Evolutionary conservation across 352 stramenopile species (phyloP), one percentile per base, ranked within the genome.

Genomic region (Globisporangium recalcitrans): DNA sequence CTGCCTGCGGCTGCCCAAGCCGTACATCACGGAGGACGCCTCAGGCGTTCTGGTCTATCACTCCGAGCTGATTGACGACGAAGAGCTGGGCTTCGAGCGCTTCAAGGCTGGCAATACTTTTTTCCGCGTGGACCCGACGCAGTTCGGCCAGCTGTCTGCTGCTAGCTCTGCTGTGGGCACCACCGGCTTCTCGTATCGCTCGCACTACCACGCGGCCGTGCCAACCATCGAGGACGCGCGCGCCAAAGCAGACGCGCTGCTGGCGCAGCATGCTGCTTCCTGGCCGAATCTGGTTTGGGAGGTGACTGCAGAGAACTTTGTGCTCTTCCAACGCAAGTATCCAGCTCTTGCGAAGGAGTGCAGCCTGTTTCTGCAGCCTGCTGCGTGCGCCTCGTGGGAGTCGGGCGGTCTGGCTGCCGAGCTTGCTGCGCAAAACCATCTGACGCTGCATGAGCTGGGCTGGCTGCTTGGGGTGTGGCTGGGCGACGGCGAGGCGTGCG

Each of bases 1-100:
- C 53, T 59, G 53, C 53, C 53, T 59, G 34, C 53, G 53, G 53
- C 19, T 59, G 53, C 53, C 53, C 22, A 59, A 59, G 53, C 53
- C 53, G 53, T 49, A 49, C 34, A 24, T 59, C 53, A 34, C 22
- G 10, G 53, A 59, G 22, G 53, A 49, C 32, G 34, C 53, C 34
- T 55, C 49, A 38, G 49, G 49, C 26, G 49, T 55, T 55, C 27
- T 55, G 49, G 49, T 55, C 49, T 55, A 38, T 38, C 49, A 55
- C 49, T 55, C 16, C 27, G 49, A 55, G 49, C 27, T 55, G 49
- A 26, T 55, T 55, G 27, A 40, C 16, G 49, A 55, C 27, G 49
- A 55, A 55, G 49, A 55, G 49, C 49, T 55, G 49, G 49, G 49
- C 49, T 55, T 55, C 49, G 19, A 55, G 27, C 27, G 49, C 49